Percentiles rank a stretch among this genome's conserved stretches.
Conservation (phyloP, 1,139 yeast species). For the Suhomyces coccinellae region DNA sequence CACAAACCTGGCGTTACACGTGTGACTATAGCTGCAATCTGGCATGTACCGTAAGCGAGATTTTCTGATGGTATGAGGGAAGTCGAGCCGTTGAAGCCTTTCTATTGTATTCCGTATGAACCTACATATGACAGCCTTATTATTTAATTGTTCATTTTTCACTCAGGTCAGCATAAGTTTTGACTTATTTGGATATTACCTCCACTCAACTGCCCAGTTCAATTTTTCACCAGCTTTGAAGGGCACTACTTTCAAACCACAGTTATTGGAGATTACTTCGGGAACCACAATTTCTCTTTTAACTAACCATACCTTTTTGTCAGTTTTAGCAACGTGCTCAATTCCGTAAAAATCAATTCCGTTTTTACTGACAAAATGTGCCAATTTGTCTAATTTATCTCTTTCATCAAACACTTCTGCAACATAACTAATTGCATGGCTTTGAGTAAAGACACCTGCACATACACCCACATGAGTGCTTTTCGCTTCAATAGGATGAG, state of each 20-base stretch:
- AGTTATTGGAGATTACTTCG: conserved; percentile 46
- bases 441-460: conserved; percentile 95
- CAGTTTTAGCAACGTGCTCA: conserved; percentile 41
- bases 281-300: conserved; percentile 58
- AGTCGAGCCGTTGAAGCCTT: no score
- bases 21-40: no score
- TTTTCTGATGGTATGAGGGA: no score
- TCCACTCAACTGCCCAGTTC: conserved; percentile 80
- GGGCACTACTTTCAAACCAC: conserved; percentile 70
- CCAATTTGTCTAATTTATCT: conserved; percentile 63
- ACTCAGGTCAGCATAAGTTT: not conserved
- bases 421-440: conserved; percentile 75
- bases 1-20: no score
- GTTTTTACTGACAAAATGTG: conserved; percentile 70
- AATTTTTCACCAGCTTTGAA: conserved; percentile 81
- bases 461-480: conserved; percentile 81
- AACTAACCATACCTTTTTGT: conserved; percentile 47
- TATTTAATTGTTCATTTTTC: no score
- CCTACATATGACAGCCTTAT: no score
- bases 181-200: conserved; percentile 16
- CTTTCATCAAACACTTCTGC: conserved; percentile 81
- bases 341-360: conserved; percentile 69
- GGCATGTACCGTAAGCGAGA: no score
- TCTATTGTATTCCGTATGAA: no score
- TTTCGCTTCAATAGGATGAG: conserved; percentile 83